These are phyloP conservation scores for Populus alba DNA, from an alignment of 345 rosid species.

Conservation along the genomic window DNA sequence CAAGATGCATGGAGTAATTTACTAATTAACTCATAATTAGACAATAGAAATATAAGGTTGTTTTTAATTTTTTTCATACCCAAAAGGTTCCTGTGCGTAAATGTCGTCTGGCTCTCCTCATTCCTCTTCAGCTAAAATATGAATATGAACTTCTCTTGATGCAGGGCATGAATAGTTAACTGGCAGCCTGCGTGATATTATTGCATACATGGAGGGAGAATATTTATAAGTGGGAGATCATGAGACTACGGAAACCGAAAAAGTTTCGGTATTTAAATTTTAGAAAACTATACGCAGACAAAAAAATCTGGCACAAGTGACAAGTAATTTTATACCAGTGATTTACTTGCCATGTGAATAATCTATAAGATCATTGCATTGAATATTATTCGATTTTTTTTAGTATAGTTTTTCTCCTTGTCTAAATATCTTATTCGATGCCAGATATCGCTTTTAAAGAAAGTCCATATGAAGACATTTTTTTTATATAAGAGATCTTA, in stretches of 20 bases:
- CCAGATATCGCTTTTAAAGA: too few relatives aligned
- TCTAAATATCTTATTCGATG: too few relatives aligned
- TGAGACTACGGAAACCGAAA: neutral
- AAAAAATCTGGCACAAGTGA: neutral
- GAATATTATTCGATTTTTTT: too few relatives aligned
- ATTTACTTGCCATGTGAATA: neutral
- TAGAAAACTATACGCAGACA: neutral
- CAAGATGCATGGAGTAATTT: neutral
- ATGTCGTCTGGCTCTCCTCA: neutral
- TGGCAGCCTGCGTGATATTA: neutral
- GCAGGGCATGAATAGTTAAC: neutral
- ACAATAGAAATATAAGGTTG: neutral
- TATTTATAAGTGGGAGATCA: neutral
- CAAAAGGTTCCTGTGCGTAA: neutral
- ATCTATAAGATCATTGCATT: neutral
- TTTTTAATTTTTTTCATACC: neutral
- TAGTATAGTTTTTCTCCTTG: too few relatives aligned
- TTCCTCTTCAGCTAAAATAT: too few relatives aligned
- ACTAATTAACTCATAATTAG: neutral
- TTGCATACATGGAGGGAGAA: too few relatives aligned
- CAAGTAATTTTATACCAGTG: neutral
- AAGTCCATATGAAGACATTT: too few relatives aligned
- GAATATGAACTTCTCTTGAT: neutral
- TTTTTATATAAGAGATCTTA: too few relatives aligned
- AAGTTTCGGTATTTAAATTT: neutral